phyloP scores from a whole-genome alignment of 2,329 filamentous ascomycete species.

The Ceratocystis albifundus region DNA sequence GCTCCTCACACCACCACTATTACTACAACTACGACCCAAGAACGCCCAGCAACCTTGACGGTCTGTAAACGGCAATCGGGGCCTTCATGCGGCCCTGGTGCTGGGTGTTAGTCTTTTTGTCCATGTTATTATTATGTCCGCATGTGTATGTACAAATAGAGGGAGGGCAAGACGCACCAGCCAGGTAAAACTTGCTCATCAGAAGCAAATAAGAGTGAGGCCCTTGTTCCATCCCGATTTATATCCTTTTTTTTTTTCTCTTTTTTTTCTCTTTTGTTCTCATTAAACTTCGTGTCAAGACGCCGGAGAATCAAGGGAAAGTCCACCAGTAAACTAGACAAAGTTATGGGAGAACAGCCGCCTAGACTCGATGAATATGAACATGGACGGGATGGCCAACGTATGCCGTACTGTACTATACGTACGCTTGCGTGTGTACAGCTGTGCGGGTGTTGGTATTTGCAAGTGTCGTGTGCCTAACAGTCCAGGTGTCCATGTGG shows the following conservation, averaged over 20 bases:
- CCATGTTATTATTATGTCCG: neutral
- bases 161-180: neutral
- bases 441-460: neutral
- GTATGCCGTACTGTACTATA: too few species aligned
- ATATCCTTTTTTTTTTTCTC: neutral
- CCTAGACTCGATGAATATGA: too few species aligned
- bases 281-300: neutral
- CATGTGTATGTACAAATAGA: neutral
- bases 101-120: neutral
- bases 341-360: too few species aligned
- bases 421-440: too few species aligned
- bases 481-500: neutral
- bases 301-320: too few species aligned
- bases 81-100: neutral
- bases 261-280: neutral
- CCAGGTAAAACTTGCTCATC: conserved; percentile 11
- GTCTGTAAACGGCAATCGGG: neutral
- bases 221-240: neutral
- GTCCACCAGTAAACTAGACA: too few species aligned
- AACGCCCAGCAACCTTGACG: neutral
- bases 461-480: neutral
- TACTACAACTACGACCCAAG: neutral
- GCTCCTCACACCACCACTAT: neutral
- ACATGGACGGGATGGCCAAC: too few species aligned
- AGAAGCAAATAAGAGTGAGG: neutral